Base-by-base conservation (phyloP, 805 yeast genomes). In the Yamadazyma nakazawae region DNA sequence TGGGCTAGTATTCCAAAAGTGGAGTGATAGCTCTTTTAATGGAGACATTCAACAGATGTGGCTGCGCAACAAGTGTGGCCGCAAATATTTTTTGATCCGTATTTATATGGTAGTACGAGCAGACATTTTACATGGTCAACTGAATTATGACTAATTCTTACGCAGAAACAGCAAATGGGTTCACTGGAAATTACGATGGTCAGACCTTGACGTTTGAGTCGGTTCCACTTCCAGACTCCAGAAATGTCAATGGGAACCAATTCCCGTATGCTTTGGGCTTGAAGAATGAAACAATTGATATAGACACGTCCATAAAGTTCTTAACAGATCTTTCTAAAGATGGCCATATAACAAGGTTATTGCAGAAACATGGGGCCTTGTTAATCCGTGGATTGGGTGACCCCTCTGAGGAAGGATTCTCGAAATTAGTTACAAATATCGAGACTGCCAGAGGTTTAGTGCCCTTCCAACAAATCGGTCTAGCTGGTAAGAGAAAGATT, bases 191-290 rank as follows among this genome's bases (percentile, higher is more conserved):
- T n/a, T 30, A 30, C 8, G 34, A 30, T 30, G 34, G 34, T 30
- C 34, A 30, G 5, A 30, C 4, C 8, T 30, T 30, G 8, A 30
- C 13, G 8, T n/a, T 30, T 30, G 34, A 30, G 10, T 30, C 34
- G 14, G 34, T 30, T 30, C 34, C 34, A 5, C 34, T 30, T n/a
- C 34, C 34, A 30, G 34, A n/a, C 5, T 5, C 34, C 13, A 30
- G 34, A 30, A 30, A 30, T 31, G 38, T 45, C 16, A 14, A 48
- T 19, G 47, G 47, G 21, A 47, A 38, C 17, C 47, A 43, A 21
- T 47, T 47, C 28, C 50, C 50, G 14, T 34, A 28, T 5, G 45
- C 47, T 24, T 30, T 39, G 4, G 31, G 26, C n/a, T 35, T 47
- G 38, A 34, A 43, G 12, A 21, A 25, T 13, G 30, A 19, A 7